These are phyloP conservation scores for Bruguiera gymnorhiza DNA, from an alignment of 345 rosid species.

Conservation along the genomic window DNA sequence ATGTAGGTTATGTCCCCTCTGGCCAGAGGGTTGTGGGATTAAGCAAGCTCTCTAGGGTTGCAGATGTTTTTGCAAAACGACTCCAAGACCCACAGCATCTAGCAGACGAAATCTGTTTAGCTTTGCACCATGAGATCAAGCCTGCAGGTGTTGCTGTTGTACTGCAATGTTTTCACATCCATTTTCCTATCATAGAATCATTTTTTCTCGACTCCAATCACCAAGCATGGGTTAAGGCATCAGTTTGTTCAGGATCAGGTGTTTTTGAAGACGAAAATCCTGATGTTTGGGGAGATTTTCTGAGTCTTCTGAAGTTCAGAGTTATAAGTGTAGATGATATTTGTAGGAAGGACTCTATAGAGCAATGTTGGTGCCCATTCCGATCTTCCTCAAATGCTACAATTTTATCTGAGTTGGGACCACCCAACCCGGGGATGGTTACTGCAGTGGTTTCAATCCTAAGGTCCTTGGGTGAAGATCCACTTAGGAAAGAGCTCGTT, in stretches of 20 bases:
- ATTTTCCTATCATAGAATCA: constrained; percentile 56
- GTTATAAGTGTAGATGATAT: constrained; percentile 43
- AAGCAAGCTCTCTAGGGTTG: constrained; percentile 88
- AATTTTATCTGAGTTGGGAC: constrained; percentile 31
- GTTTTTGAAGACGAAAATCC: constrained; percentile 60
- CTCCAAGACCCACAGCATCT: constrained; percentile 85
- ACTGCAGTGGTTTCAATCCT: constrained; percentile 68
- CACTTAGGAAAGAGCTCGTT: constrained; percentile 73
- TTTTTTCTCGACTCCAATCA: constrained; percentile 44
- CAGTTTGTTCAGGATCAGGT: constrained; percentile 70
- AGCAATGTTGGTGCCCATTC: constrained; percentile 71
- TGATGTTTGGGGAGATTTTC: constrained; percentile 64
- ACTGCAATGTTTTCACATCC: constrained; percentile 79
- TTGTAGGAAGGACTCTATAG: constrained; percentile 18
- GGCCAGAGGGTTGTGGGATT: constrained; percentile 76
- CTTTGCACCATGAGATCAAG: constrained; percentile 70
- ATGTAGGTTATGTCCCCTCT: constrained; percentile 83
- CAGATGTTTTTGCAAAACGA: constrained; percentile 81
- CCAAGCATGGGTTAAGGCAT: constrained; percentile 49
- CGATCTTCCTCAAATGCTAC: constrained; percentile 32
- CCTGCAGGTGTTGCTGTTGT: constrained; percentile 86
- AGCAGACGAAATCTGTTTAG: constrained; percentile 70
- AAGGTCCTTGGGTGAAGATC: constrained; percentile 82
- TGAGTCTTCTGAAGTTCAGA: constrained; percentile 55
- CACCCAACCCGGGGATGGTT: constrained; percentile 52